These are phyloP conservation scores for Euphorbia pulcherrima DNA, from an alignment of 345 rosid species.

Conservation along the genomic window DNA sequence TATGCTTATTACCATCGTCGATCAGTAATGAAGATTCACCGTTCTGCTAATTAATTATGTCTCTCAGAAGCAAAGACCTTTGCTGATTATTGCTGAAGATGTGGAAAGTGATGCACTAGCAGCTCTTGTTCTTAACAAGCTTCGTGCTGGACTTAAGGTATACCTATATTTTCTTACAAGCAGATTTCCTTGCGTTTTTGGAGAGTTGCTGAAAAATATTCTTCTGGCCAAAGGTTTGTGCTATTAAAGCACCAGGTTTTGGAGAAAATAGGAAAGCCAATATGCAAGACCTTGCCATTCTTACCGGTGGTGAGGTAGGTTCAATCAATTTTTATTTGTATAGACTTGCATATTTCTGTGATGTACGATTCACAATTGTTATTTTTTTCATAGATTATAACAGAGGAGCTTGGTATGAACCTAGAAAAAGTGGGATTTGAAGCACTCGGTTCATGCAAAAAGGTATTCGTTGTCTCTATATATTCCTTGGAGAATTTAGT, in stretches of 20 bases:
- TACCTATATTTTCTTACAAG: too few species aligned
- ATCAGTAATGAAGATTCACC: too few species aligned
- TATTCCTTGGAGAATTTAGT: too few species aligned
- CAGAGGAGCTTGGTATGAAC: constrained; percentile 92
- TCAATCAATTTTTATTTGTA: too few species aligned
- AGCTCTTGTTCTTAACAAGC: constrained; percentile 78
- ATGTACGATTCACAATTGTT: constrained; percentile 80
- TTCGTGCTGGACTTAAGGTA: constrained; percentile 96
- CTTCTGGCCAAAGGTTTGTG: constrained; percentile 60
- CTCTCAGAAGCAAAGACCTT: constrained; percentile 71
- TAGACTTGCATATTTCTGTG: too few species aligned
- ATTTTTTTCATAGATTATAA: constrained; percentile 80
- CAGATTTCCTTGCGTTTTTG: neutral
- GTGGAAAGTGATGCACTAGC: constrained; percentile 90
- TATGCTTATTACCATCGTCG: neutral
- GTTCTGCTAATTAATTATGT: too few species aligned
- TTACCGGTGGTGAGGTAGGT: constrained; percentile 85
- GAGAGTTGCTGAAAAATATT: neutral
- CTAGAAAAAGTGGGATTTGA: constrained; percentile 81
- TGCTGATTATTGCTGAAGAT: constrained; percentile 88
- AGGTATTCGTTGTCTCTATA: too few species aligned
- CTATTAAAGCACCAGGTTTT: constrained; percentile 96
- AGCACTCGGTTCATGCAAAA: constrained; percentile 89
- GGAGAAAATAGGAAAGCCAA: constrained; percentile 86
- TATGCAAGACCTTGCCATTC: constrained; percentile 78